These are phyloP conservation scores for Beauveria varroae DNA, from an alignment of 2,329 filamentous ascomycete genomes.

Conservation along the genomic window DNA sequence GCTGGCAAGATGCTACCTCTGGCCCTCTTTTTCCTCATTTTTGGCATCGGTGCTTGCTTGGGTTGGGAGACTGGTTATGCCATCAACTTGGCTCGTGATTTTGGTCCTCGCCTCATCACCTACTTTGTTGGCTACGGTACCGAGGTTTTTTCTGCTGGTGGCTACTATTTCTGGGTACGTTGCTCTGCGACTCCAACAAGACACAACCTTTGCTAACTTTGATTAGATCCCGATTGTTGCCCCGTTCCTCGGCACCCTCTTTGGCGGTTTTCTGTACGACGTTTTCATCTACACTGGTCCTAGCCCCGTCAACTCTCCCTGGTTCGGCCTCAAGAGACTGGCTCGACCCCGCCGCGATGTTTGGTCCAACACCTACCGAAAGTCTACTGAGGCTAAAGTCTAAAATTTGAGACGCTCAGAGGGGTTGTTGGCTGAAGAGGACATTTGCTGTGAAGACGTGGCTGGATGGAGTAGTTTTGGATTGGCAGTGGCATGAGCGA, in stretches of 20 bases:
- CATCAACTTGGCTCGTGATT: slow-evolving; percentile 66
- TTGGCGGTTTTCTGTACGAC: slow-evolving; percentile 62
- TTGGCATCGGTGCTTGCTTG: slow-evolving; percentile 65
- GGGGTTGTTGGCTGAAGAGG: neutral
- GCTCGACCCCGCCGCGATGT: slow-evolving; percentile 25
- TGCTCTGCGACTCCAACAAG: slow-evolving; percentile 1
- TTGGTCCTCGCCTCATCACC: slow-evolving; percentile 59
- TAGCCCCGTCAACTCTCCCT: slow-evolving; percentile 63
- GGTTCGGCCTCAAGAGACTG: slow-evolving; percentile 52
- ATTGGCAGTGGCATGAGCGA: neutral
- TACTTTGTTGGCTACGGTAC: slow-evolving; percentile 61
- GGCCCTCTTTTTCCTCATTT: slow-evolving; percentile 63
- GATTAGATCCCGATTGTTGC: slow-evolving; percentile 62
- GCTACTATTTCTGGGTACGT: slow-evolving; percentile 65
- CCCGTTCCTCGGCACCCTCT: slow-evolving; percentile 56
- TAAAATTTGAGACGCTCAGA: neutral
- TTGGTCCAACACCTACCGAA: slow-evolving; percentile 29
- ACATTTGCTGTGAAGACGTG: neutral
- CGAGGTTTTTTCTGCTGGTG: slow-evolving; percentile 59
- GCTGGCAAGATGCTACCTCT: slow-evolving; percentile 51
- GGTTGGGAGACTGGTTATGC: slow-evolving; percentile 73
- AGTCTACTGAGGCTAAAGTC: slow-evolving; percentile 16
- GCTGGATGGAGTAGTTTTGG: slow-evolving; percentile 6
- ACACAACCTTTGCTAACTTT: neutral
- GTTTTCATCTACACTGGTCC: slow-evolving; percentile 61